Base-by-base conservation (phyloP, 1,139 yeast species). In the Pichiaceae sp. region DNA sequence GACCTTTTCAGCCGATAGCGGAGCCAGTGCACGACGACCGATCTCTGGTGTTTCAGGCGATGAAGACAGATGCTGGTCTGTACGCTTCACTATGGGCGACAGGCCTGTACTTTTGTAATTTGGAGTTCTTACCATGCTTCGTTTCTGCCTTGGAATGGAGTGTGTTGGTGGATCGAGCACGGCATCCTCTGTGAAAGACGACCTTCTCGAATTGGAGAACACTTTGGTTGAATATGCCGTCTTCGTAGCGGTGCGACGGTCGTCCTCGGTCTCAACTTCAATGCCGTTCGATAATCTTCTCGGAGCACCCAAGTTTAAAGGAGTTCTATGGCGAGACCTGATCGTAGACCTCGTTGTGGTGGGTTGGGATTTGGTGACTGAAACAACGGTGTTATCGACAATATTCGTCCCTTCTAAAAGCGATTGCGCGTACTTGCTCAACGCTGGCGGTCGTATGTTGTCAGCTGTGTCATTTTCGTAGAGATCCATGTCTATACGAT, bases 381-480 rank as follows among this genome's bases (percentile, higher is more conserved):
- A 21, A 21, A 21, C 24, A 7, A 21, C 24, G 24, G 24, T 19
- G n/a, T 30, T 32, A 11, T 24, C 30, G 7, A n/a, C 14, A 12
- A 31, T 16, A 15, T 29, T 21, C 26, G 18, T 31, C 15, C 59
- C 62, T 17, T 62, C 60, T 26, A 69, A 47, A 4, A 68, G 43
- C 15, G 66, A 66, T 41, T 64, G 52, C 1, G 70, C 72, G 44
- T 77, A 78, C 11, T 79, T 70, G 50, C 84, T 77, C 44, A 79
- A 62, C 12, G 76, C 75, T 2, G 86, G 86, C 0, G 85, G 84
- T 40, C 72, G 63, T 42, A 72, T 69, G 18, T 42, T 69, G 45
- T 75, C 83, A 29, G 75, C 79, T 2, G 46, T 38, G 27, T 52
- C 52, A 28, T 43, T 47, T 5, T 27, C 35, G 7, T 24, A 21